A percentile compares a stretch with the other conserved stretches of the same genome.
Evolutionary conservation across 805 yeast genomes (phyloP).

Genomic region (Yamadazyma laniorum): DNA sequence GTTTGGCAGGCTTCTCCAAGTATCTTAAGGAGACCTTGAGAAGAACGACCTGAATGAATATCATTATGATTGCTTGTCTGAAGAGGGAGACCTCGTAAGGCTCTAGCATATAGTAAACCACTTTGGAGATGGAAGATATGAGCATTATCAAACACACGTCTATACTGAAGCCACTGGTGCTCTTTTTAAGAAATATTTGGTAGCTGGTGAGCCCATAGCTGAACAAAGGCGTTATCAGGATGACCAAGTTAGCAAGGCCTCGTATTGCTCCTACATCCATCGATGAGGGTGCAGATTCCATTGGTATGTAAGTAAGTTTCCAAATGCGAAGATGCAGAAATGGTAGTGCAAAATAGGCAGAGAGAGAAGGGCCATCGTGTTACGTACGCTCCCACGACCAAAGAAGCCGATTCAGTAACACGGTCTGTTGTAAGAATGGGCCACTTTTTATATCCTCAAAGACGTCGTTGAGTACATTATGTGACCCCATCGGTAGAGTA

Average conservation of each 20-base stretch:
- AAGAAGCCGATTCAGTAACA: no score
- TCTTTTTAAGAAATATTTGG: slow-evolving; percentile 58
- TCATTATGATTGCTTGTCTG: slow-evolving; percentile 81
- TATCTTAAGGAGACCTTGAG: slow-evolving; percentile 61
- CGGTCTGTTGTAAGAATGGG: no score
- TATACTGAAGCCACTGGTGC: slow-evolving; percentile 80
- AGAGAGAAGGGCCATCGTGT: no score
- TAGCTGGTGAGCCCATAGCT: slow-evolving; percentile 84
- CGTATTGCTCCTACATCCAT: not conserved
- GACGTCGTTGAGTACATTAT: no score
- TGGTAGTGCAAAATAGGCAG: no score
- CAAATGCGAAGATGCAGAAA: no score
- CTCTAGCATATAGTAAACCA: slow-evolving; percentile 71
- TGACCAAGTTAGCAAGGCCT: slow-evolving; percentile 56
- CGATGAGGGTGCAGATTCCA: no score
- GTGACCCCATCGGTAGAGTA: no score
- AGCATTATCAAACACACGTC: slow-evolving; percentile 93
- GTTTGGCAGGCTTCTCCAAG: slow-evolving; percentile 40
- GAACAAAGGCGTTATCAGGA: slow-evolving; percentile 79
- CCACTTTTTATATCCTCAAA: no score
- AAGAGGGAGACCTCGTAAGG: slow-evolving; percentile 81
- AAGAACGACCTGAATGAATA: slow-evolving; percentile 68
- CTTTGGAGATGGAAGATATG: slow-evolving; percentile 68
- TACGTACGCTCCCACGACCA: no score
- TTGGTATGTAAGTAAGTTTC: no score